Percentiles rank a stretch among this genome's conserved stretches.
These are phyloP conservation scores for Thalassiosira mediterranea DNA, from an alignment of 352 stramenopile genomes.

Conservation along the genomic window DNA sequence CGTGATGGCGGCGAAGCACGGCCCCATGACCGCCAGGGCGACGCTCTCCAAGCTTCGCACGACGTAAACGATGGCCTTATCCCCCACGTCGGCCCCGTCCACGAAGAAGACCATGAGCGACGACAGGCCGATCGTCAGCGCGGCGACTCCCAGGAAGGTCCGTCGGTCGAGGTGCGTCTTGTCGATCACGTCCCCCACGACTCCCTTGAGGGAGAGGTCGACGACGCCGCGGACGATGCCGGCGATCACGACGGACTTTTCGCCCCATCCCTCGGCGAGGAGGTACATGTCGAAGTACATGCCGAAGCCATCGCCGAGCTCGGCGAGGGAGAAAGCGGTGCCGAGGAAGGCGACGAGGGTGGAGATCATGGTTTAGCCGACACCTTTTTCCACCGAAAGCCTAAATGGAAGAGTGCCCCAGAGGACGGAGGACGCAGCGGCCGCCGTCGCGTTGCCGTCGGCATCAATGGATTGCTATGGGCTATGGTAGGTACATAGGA, in stretches of 20 bases:
- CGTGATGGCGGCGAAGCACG: conserved; percentile 29
- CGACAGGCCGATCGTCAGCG: conserved; percentile 14
- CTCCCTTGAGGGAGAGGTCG: conserved; percentile 30
- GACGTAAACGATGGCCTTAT: conserved; percentile 27
- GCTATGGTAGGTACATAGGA: too few species aligned
- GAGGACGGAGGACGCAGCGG: too few species aligned
- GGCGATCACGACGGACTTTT: conserved; percentile 31
- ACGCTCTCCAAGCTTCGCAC: conserved; percentile 29
- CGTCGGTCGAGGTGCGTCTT: conserved; percentile 30
- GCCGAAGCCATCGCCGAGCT: conserved; percentile 38
- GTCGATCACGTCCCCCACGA: conserved; percentile 38
- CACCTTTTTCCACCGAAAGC: too few species aligned
- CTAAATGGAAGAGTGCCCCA: too few species aligned
- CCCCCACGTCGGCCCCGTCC: conserved; percentile 11
- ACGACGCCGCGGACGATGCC: conserved; percentile 35
- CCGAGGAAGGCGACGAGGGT: neutral
- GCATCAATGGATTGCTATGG: too few species aligned
- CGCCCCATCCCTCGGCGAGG: conserved; percentile 25
- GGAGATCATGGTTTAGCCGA: conserved; percentile 1
- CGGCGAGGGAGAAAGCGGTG: conserved; percentile 1
- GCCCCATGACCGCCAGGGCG: conserved; percentile 27
- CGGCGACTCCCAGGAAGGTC: conserved; percentile 15
- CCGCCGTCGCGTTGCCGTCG: too few species aligned
- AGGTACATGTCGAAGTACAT: conserved; percentile 45
- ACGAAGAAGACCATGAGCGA: conserved; percentile 41